These are phyloP conservation scores for Xylaria sp. DNA, from an alignment of 2,329 filamentous ascomycete genomes.

Conservation along the genomic window DNA sequence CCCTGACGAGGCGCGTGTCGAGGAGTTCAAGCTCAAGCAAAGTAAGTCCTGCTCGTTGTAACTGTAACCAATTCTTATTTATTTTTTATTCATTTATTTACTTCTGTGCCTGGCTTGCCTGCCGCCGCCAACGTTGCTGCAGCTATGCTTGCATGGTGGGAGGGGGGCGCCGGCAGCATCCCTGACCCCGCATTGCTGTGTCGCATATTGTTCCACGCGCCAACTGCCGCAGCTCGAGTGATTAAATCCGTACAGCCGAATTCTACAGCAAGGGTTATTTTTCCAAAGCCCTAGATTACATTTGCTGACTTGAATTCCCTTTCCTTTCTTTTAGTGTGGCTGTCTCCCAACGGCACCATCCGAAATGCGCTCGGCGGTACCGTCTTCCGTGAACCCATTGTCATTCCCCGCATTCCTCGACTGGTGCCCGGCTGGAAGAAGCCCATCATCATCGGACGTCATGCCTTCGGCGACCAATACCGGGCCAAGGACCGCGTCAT, in stretches of 20 bases:
- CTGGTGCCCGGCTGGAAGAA: constrained; percentile 98
- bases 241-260: not conserved
- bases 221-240: no score
- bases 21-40: constrained; percentile 99
- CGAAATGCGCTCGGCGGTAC: constrained; percentile 82
- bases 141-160: constrained; percentile 34
- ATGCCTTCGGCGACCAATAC: constrained; percentile 99
- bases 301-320: constrained; percentile 23
- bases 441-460: constrained; percentile 98
- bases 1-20: constrained; percentile 91
- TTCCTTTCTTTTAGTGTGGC: constrained; percentile 73
- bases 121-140: constrained; percentile 6
- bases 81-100: not conserved
- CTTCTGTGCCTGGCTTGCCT: not conserved
- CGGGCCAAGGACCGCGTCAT: constrained; percentile 91
- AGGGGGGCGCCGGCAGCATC: constrained; percentile 13
- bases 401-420: constrained; percentile 90
- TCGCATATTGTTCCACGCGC: constrained; percentile 18
- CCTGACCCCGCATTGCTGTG: constrained; percentile 17
- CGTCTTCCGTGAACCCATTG: constrained; percentile 98
- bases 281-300: not conserved
- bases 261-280: constrained; percentile 1
- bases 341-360: constrained; percentile 93
- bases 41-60: constrained; percentile 61
- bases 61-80: not conserved